A percentile compares a stretch with the other conserved stretches of the same genome.
Evolutionary conservation across 257 asterid species (phyloP).

Genomic region (Verbascum thapsus): DNA sequence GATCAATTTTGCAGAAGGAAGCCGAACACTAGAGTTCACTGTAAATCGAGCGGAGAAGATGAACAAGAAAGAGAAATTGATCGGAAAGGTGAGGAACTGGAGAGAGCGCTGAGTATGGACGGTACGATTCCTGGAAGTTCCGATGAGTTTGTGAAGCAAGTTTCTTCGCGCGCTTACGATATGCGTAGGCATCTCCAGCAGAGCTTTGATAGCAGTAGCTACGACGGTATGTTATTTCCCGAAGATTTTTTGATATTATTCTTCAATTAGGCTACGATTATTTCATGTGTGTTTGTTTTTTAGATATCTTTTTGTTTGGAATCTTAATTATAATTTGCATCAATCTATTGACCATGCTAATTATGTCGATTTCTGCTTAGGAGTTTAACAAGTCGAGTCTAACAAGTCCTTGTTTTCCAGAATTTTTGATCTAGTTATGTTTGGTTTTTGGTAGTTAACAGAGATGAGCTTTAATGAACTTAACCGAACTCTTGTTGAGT

Average conservation of each 20-base stretch:
- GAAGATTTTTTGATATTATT: neutral
- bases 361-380: too few species aligned
- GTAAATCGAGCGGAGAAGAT: conserved; percentile 41
- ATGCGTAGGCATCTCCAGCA: conserved; percentile 95
- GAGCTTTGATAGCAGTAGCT: conserved; percentile 83
- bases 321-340: too few species aligned
- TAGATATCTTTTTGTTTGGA: too few species aligned
- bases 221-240: conserved; percentile 61
- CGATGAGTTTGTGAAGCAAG: conserved; percentile 77
- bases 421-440: too few species aligned
- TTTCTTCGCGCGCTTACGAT: conserved; percentile 88
- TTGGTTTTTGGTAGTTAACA: too few species aligned
- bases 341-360: too few species aligned
- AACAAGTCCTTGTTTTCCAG: too few species aligned
- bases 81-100: conserved; percentile 76
- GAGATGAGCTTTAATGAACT: too few species aligned
- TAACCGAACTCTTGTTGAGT: too few species aligned
- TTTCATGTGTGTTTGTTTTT: too few species aligned
- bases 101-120: conserved; percentile 86
- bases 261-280: neutral
- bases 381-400: too few species aligned
- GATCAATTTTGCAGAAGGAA: conserved; percentile 24
- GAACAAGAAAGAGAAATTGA: conserved; percentile 41
- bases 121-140: conserved; percentile 82
- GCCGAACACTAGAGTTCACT: conserved; percentile 30